Percentiles rank a stretch among this genome's conserved stretches.
These are phyloP conservation scores for Podospora appendiculata DNA, from an alignment of 495 filamentous ascomycete species.

Conservation along the genomic window DNA sequence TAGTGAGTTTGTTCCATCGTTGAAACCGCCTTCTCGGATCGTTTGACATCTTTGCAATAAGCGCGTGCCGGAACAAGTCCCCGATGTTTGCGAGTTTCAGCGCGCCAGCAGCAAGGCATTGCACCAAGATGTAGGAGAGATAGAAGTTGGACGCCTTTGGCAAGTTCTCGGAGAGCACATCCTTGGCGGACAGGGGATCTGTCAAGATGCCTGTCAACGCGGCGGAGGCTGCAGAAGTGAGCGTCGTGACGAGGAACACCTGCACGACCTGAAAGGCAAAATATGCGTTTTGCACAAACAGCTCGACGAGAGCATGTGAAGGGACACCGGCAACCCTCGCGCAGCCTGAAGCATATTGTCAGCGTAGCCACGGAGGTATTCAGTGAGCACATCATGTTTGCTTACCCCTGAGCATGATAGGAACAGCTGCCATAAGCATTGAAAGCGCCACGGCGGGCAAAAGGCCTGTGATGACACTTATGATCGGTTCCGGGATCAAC, in stretches of 20 bases:
- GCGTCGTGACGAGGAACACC: conserved; percentile 79
- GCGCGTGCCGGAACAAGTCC: conserved; percentile 45
- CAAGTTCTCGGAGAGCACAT: conserved; percentile 61
- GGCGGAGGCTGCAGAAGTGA: conserved; percentile 62
- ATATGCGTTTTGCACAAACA: conserved; percentile 73
- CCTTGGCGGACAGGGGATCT: conserved; percentile 50
- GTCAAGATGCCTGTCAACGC: conserved; percentile 51
- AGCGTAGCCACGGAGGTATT: neutral
- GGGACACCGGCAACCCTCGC: conserved; percentile 66
- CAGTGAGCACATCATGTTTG: neutral
- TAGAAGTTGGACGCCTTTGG: conserved; percentile 86
- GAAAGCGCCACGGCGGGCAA: conserved; percentile 69
- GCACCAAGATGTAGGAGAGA: conserved; percentile 79
- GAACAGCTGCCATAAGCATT: conserved; percentile 72
- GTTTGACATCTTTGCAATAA: conserved; percentile 57
- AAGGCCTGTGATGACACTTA: conserved; percentile 70
- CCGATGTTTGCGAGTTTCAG: conserved; percentile 51
- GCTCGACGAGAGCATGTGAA: conserved; percentile 63
- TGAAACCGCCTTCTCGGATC: conserved; percentile 72
- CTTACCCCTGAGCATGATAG: conserved; percentile 66
- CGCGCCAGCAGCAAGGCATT: conserved; percentile 68
- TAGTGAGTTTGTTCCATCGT: conserved; percentile 55
- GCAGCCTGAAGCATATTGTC: conserved; percentile 37
- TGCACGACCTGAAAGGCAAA: conserved; percentile 88
- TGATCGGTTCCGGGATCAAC: conserved; percentile 53